These are phyloP conservation scores for Diddensiella transvaalensis DNA, from an alignment of 805 yeast genomes.

Conservation along the genomic window DNA sequence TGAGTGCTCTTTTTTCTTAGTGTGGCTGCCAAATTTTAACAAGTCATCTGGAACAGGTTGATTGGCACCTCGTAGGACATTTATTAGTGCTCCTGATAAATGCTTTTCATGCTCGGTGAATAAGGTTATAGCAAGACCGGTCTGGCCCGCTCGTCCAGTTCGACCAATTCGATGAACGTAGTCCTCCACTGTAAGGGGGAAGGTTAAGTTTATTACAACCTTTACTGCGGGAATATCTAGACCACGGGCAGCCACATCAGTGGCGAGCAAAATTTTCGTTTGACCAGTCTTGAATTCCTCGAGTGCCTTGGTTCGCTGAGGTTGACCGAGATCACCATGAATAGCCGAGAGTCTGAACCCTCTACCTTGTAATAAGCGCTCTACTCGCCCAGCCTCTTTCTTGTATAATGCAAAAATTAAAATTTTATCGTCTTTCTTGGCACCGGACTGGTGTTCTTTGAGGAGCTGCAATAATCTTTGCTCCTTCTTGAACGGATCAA, in stretches of 20 bases:
- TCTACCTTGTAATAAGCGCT: conserved; percentile 63
- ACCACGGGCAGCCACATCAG: conserved; percentile 98
- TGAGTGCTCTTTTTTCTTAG: conserved; percentile 94
- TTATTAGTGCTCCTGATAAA: conserved; percentile 88
- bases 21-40: conserved; percentile 93
- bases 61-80: conserved; percentile 87
- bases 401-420: conserved; percentile 92
- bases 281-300: conserved; percentile 79
- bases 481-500: conserved; percentile 80
- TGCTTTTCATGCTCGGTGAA: conserved; percentile 98
- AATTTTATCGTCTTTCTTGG: conserved; percentile 69
- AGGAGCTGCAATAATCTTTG: conserved; percentile 66
- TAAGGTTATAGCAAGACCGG: conserved; percentile 91
- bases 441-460: conserved; percentile 66
- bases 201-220: conserved; percentile 89
- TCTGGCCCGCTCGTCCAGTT: conserved; percentile 96
- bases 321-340: conserved; percentile 93
- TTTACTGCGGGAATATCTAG: conserved; percentile 96
- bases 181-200: conserved; percentile 95
- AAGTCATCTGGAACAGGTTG: conserved; percentile 95
- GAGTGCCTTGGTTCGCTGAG: conserved; percentile 85
- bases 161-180: conserved; percentile 97
- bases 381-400: conserved; percentile 93
- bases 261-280: conserved; percentile 77
- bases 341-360: conserved; percentile 86